Evolutionary conservation across 306 rosid genomes (phyloP).

Genomic region (Trichosanthes cucumerina): DNA sequence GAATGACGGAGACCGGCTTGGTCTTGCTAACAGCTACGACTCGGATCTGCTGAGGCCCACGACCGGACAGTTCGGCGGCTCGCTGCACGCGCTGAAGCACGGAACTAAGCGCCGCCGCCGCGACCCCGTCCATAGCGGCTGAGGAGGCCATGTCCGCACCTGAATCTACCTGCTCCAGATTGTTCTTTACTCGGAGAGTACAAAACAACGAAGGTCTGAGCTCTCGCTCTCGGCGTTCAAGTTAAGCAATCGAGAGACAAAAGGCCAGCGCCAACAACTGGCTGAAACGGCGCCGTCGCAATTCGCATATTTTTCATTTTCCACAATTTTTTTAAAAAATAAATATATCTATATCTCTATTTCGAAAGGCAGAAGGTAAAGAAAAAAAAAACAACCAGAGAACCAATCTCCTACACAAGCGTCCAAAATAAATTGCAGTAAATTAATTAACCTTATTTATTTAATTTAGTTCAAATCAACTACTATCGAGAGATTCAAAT

Average conservation of each 20-base stretch:
- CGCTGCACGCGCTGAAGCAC: constrained; percentile 47
- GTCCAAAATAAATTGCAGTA: neutral
- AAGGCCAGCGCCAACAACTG: neutral
- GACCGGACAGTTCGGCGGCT: constrained; percentile 55
- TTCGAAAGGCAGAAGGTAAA: neutral
- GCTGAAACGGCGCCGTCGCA: neutral
- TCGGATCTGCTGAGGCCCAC: constrained; percentile 36
- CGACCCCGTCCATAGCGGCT: constrained; percentile 27
- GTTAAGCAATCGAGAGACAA: neutral
- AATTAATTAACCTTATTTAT: neutral
- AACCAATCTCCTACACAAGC: neutral
- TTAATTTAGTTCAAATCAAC: too few species aligned
- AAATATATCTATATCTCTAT: neutral
- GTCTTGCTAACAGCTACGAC: constrained; percentile 89
- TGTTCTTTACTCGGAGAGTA: neutral
- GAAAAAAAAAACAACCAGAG: too few species aligned
- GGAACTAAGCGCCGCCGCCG: constrained; percentile 36
- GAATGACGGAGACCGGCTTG: constrained; percentile 51
- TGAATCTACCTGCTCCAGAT: constrained; percentile 13
- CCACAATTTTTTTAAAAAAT: neutral
- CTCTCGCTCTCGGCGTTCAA: neutral
- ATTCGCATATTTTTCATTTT: neutral
- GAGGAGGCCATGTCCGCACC: constrained; percentile 30
- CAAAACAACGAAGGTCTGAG: neutral
- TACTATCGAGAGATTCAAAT: too few species aligned